Base-by-base conservation (phyloP, 2,329 filamentous ascomycete genomes). In the Claviceps digitariae region DNA sequence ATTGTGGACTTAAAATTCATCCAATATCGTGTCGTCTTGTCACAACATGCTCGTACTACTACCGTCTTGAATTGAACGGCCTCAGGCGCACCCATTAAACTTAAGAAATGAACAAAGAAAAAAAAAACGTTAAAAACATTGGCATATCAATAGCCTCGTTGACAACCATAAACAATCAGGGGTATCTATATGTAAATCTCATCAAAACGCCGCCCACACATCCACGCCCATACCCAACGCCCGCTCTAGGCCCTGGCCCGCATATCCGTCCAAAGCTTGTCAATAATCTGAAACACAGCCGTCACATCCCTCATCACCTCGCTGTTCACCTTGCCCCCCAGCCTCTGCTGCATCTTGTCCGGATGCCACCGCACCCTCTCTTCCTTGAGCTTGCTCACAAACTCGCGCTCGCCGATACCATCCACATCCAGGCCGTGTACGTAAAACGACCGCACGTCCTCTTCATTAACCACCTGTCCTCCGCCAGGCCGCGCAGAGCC, bases 281-380 rank as follows among this genome's bases (percentile, higher is more conserved):
- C 93, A 48, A 97, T 78, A 31, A 90, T 83, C 69, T 97, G 91
- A 63, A 97, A 98, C 10, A 95, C 84, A 7, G 87, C 86, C 12
- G 91, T 98, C 44, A 96, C 87, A 52, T 82, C 77, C 63, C 81
- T 82, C 76, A 95, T 83, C 3, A 87, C 81, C 3, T 76, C 76
- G 25, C 81, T 76, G 48, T 90, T 84, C 49, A 95, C 81, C 55
- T 80, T 72, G 0, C 79, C 81, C 3, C 89, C 87, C 56, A 95
- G 83, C 52, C 83, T 81, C 70, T 96, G 93, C 72, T 96, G 89
- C 53, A 97, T 86, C 74, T 97, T 98, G 70, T 98, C 93, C 4
- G 93, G 93, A 72, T 98, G 93, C 93, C 93, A 98, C 17, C 90
- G 78, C 20, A 97, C 83, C 51, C 93, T 81, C 72, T 98, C 93